Evolutionary conservation across 495 filamentous ascomycete species (phyloP).

Genomic region (Opeltia flavorubescens): DNA sequence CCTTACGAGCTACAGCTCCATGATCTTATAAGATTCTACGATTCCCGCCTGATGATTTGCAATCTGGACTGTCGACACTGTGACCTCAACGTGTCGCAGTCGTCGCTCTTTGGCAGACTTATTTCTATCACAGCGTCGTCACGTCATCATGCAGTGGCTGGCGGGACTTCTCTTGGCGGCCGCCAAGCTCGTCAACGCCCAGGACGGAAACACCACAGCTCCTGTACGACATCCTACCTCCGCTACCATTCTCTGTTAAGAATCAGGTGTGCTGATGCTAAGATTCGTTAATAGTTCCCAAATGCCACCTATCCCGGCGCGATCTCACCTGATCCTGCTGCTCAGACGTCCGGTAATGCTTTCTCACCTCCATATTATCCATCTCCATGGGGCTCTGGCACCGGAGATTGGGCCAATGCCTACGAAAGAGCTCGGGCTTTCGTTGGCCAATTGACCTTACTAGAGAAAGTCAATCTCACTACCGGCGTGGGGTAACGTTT

Average conservation of each 20-base stretch:
- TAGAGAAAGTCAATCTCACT: constrained; percentile 91
- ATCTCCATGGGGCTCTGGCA: constrained; percentile 61
- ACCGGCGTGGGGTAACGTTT: constrained; percentile 57
- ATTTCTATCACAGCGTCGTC: not conserved
- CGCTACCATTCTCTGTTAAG: not conserved
- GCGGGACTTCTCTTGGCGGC: constrained; percentile 4
- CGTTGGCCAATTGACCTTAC: constrained; percentile 71
- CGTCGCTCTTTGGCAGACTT: not conserved
- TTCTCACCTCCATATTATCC: constrained; percentile 62
- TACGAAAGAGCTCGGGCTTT: constrained; percentile 67
- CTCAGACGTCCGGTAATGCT: not conserved
- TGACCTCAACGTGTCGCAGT: too few relatives aligned
- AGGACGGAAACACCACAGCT: constrained; percentile 13
- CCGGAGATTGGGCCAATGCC: constrained; percentile 61
- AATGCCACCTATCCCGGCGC: constrained; percentile 14
- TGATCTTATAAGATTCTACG: not conserved
- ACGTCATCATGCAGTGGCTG: constrained; percentile 9
- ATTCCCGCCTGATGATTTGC: too few relatives aligned
- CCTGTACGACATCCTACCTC: constrained; percentile 4
- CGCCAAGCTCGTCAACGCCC: constrained; percentile 4
- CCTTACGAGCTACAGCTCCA: too few relatives aligned
- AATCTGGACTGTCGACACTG: too few relatives aligned
- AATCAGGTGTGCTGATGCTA: not conserved
- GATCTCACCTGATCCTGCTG: constrained; percentile 12
- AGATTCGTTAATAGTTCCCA: constrained; percentile 3